Conservation (phyloP, 2,329 filamentous ascomycete species). For the Cordyceps javanica region DNA sequence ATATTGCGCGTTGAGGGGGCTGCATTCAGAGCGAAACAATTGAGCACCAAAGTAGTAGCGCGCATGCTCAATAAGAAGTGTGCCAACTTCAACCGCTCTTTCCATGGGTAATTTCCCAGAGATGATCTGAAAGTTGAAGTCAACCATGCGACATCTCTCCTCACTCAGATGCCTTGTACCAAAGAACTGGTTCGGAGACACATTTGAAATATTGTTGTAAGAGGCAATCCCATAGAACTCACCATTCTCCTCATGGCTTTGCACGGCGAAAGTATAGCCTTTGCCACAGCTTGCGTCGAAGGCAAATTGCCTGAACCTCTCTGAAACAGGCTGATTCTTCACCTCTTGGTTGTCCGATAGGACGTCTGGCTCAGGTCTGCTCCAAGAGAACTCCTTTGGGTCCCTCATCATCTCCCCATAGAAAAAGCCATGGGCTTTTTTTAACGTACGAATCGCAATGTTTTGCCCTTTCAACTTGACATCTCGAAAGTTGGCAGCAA, state of each 20-base stretch:
- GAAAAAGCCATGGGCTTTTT: neutral
- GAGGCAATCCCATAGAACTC: neutral
- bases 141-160: neutral
- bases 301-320: neutral
- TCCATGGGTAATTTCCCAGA: neutral
- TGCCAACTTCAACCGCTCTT: neutral
- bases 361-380: neutral
- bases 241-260: neutral
- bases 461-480: neutral
- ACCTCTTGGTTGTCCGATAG: neutral
- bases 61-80: neutral
- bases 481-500: neutral
- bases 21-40: conserved; percentile 1
- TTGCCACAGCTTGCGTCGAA: neutral
- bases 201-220: neutral
- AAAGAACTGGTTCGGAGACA: neutral
- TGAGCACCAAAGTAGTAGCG: neutral
- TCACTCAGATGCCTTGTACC: neutral
- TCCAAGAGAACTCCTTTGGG: neutral
- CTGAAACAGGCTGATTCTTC: neutral
- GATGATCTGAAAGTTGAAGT: conserved; percentile 1
- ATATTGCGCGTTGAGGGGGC: neutral
- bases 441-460: neutral
- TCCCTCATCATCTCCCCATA: neutral
- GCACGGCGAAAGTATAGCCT: neutral